Evolutionary conservation across 371 early-diverging fungal species (phyloP).

Genomic region (Syncephalastrum monosporum): DNA sequence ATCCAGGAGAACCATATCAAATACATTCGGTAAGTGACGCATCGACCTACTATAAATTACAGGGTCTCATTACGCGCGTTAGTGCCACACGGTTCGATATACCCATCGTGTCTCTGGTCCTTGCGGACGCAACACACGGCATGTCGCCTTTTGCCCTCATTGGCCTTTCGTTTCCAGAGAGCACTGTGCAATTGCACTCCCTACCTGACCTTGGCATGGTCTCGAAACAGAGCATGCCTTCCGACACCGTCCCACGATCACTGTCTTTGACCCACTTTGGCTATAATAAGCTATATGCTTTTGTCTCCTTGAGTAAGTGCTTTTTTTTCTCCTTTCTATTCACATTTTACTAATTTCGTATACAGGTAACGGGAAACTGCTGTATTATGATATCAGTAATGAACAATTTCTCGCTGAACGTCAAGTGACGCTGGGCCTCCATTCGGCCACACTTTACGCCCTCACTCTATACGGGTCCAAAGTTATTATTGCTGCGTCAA

Average conservation of each 20-base stretch:
- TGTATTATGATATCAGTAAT: slow-evolving; percentile 51
- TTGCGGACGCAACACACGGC: slow-evolving; percentile 25
- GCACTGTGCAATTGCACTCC: slow-evolving; percentile 51
- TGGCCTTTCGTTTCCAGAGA: slow-evolving; percentile 67
- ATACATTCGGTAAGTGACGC: not conserved
- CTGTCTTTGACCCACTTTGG: slow-evolving; percentile 63
- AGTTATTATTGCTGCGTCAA: slow-evolving; percentile 80
- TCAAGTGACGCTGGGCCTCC: slow-evolving; percentile 66
- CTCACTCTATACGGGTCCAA: slow-evolving; percentile 49
- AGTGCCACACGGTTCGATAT: slow-evolving; percentile 46
- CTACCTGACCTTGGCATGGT: slow-evolving; percentile 52
- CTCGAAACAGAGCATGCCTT: slow-evolving; percentile 38
- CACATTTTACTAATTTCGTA: not conserved
- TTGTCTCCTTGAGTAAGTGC: slow-evolving; percentile 69
- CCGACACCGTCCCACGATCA: slow-evolving; percentile 66
- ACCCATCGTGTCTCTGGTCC: too few species aligned
- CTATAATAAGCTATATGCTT: slow-evolving; percentile 49
- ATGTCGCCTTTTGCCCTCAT: slow-evolving; percentile 71
- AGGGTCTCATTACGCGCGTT: slow-evolving; percentile 52
- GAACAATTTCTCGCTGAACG: slow-evolving; percentile 43
- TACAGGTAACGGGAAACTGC: slow-evolving; percentile 77
- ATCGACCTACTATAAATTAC: slow-evolving; percentile 14
- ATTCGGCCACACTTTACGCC: slow-evolving; percentile 58
- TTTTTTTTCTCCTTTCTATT: not conserved
- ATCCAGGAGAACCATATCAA: too few species aligned